These are phyloP conservation scores for Sporobolus alterniflorus DNA, from an alignment of 202 grass and related monocot genomes.

Conservation along the genomic window DNA sequence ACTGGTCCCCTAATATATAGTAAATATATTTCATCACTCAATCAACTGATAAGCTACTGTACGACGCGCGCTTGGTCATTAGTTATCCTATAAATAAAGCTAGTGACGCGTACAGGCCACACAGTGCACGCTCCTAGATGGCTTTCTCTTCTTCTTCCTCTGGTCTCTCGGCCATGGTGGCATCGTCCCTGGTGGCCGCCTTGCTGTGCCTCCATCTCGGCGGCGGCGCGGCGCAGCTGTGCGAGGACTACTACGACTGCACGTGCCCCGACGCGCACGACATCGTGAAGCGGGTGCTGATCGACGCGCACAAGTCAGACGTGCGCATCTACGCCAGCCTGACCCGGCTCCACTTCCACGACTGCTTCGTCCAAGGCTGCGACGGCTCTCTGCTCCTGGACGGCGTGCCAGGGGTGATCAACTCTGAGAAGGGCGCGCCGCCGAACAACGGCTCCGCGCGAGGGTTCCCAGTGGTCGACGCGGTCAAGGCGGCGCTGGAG, in stretches of 20 bases:
- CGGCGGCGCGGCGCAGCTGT: not conserved
- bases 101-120: too few species aligned
- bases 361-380: slow-evolving; percentile 55
- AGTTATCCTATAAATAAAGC: too few species aligned
- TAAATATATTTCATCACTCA: not conserved
- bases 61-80: too few species aligned
- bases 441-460: not conserved
- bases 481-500: not conserved
- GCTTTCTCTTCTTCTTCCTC: not conserved
- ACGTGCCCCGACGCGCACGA: not conserved
- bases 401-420: not conserved
- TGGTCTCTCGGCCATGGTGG: not conserved
- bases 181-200: not conserved
- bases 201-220: not conserved
- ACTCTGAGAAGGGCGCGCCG: not conserved
- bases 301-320: not conserved
- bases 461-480: not conserved
- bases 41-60: too few species aligned
- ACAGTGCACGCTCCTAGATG: not conserved
- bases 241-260: not conserved
- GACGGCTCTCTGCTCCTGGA: too few species aligned
- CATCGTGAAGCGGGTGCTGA: not conserved
- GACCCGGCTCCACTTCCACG: slow-evolving; percentile 75
- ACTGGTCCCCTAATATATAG: too few species aligned
- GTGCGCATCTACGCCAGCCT: slow-evolving; percentile 34